Conservation (phyloP, 2,329 filamentous ascomycete species). For the Aureobasidium sp. region DNA sequence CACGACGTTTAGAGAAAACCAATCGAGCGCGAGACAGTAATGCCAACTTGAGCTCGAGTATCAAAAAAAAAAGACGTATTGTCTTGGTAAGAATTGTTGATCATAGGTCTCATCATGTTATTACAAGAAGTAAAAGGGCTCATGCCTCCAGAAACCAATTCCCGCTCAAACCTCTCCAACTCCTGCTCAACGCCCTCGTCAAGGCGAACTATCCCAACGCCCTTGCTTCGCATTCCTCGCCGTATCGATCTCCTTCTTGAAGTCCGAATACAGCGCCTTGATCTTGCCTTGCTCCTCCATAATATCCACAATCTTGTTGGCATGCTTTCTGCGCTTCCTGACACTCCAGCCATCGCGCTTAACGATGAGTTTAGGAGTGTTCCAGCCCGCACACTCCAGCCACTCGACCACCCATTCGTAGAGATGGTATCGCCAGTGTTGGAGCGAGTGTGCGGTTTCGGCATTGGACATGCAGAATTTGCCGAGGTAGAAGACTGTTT, state of each 20-base stretch:
- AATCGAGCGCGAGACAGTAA: too few relatives aligned
- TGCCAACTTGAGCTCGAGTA: too few relatives aligned
- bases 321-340: constrained; percentile 51
- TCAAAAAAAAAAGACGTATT: too few relatives aligned
- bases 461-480: constrained; percentile 56
- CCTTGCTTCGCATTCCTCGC: constrained; percentile 44
- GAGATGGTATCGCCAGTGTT: constrained; percentile 70
- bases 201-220: constrained; percentile 12
- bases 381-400: constrained; percentile 50
- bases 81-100: neutral
- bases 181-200: neutral
- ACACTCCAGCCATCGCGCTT: constrained; percentile 54
- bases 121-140: neutral
- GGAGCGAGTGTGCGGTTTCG: constrained; percentile 59
- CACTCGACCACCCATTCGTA: constrained; percentile 61
- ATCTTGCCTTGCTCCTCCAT: constrained; percentile 57
- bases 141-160: neutral
- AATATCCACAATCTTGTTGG: constrained; percentile 53
- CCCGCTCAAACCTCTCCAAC: neutral
- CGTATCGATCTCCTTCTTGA: constrained; percentile 53
- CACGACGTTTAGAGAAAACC: too few relatives aligned
- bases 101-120: neutral
- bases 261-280: constrained; percentile 54
- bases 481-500: constrained; percentile 46
- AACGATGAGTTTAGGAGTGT: constrained; percentile 49